phyloP scores from a whole-genome alignment of 495 filamentous ascomycete species.

The Schizothecium vesticola region DNA sequence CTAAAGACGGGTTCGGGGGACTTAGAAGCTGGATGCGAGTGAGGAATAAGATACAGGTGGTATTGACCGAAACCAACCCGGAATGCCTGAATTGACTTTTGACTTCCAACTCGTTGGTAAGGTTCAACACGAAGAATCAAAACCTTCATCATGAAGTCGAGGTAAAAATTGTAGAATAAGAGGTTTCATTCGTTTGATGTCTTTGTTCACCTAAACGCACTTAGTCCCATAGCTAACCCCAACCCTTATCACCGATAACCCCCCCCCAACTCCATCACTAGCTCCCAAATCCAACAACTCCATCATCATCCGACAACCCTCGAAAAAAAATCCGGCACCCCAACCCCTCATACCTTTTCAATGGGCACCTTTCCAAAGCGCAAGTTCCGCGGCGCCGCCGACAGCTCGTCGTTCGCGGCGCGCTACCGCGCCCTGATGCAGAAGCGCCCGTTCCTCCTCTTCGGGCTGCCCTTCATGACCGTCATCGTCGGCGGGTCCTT shows the following conservation, averaged over 20 bases:
- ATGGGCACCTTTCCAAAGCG: conserved; percentile 75
- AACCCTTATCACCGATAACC: neutral
- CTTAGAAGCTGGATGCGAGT: neutral
- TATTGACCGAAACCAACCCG: too few relatives aligned
- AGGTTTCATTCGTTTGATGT: neutral
- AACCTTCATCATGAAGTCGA: too few relatives aligned
- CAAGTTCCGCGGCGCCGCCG: conserved; percentile 58
- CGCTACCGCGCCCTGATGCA: conserved; percentile 65
- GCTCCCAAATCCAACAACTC: neutral
- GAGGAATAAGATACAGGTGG: too few relatives aligned
- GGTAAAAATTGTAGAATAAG: too few relatives aligned
- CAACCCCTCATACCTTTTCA: conserved; percentile 1
- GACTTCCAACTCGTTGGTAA: too few relatives aligned
- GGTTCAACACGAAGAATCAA: too few relatives aligned
- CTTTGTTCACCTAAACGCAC: neutral
- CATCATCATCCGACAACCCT: neutral
- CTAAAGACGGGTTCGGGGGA: neutral
- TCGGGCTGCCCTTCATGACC: conserved; percentile 89
- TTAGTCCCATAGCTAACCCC: neutral
- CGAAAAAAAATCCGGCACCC: too few relatives aligned
- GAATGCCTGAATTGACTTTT: too few relatives aligned
- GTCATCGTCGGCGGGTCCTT: conserved; percentile 95
- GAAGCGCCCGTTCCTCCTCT: conserved; percentile 83
- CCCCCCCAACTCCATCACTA: neutral
- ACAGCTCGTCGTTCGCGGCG: conserved; percentile 60